Percentiles rank a stretch among this genome's conserved stretches.
phyloP scores from a whole-genome alignment of 352 stramenopile genomes.

The Pythium rishiriense region DNA sequence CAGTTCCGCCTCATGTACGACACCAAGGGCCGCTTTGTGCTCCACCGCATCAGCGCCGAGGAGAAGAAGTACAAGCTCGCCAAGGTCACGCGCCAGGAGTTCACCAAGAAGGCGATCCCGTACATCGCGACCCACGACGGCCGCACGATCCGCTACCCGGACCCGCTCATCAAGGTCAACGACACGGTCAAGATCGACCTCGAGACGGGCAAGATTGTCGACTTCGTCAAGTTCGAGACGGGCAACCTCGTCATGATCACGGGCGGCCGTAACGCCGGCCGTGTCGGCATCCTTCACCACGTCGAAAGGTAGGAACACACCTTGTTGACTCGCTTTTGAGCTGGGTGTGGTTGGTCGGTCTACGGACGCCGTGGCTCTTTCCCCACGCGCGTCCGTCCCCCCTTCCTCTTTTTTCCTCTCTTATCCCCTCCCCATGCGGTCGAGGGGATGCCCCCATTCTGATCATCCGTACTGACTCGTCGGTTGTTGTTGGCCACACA shows the following conservation, averaged over 20 bases:
- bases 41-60: constrained; percentile 95
- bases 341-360: constrained; percentile 74
- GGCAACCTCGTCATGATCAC: constrained; percentile 98
- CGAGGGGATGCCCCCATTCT: neutral
- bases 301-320: constrained; percentile 95
- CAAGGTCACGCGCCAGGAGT: constrained; percentile 95
- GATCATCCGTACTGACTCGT: constrained; percentile 22
- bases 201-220: constrained; percentile 96
- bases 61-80: constrained; percentile 99
- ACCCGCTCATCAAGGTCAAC: constrained; percentile 98
- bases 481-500: constrained; percentile 23
- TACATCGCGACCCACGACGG: constrained; percentile 98
- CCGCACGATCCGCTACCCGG: constrained; percentile 98
- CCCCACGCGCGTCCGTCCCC: neutral
- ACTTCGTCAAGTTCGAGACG: constrained; percentile 98
- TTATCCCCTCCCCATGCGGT: neutral
- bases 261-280: constrained; percentile 96
- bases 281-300: constrained; percentile 97
- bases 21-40: constrained; percentile 98
- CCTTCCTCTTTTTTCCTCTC: constrained; percentile 3
- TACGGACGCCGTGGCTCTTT: neutral
- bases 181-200: constrained; percentile 99
- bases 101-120: constrained; percentile 97
- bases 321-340: constrained; percentile 84
- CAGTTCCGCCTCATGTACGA: constrained; percentile 98